Evolutionary conservation across 148 eudicot species (phyloP).

Genomic region (Nepenthes mirabilis): DNA sequence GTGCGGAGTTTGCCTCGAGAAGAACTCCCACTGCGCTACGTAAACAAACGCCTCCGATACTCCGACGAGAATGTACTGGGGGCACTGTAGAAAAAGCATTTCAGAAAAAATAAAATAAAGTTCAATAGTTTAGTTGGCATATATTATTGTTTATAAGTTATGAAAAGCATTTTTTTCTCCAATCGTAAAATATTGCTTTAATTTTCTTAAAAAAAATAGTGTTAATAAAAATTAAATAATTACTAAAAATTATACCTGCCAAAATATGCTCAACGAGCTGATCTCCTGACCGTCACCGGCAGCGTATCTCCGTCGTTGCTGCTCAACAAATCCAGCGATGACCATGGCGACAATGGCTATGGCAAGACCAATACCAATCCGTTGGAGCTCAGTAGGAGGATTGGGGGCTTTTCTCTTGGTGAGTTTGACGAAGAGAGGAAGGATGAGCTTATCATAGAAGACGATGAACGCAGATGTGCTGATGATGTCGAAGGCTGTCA

Average conservation of each 20-base stretch:
- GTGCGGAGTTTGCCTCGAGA: conserved; percentile 37
- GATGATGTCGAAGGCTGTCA: conserved; percentile 54
- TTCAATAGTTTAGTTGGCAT: too few species aligned
- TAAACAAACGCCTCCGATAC: conserved; percentile 41
- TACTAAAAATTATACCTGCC: conserved; percentile 15
- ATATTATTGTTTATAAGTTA: too few species aligned
- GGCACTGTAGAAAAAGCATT: conserved; percentile 5
- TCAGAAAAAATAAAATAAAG: too few species aligned
- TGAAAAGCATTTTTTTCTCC: too few species aligned
- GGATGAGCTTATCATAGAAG: conserved; percentile 36
- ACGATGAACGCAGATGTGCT: conserved; percentile 50
- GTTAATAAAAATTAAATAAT: too few species aligned
- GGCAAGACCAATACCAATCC: conserved; percentile 49
- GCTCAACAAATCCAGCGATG: conserved; percentile 42
- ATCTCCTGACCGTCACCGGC: conserved; percentile 24
- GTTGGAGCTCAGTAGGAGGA: conserved; percentile 48
- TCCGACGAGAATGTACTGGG: conserved; percentile 47
- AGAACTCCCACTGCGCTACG: conserved; percentile 51
- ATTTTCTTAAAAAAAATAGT: too few species aligned
- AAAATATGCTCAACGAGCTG: conserved; percentile 41
- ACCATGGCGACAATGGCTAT: conserved; percentile 51
- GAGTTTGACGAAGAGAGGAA: conserved; percentile 33
- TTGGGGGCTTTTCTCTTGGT: conserved; percentile 23
- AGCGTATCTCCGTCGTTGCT: conserved; percentile 28
- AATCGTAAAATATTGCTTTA: too few species aligned